Conservation (phyloP, 768 basidiomycete genomes). For the Leccinum barrowsii region DNA sequence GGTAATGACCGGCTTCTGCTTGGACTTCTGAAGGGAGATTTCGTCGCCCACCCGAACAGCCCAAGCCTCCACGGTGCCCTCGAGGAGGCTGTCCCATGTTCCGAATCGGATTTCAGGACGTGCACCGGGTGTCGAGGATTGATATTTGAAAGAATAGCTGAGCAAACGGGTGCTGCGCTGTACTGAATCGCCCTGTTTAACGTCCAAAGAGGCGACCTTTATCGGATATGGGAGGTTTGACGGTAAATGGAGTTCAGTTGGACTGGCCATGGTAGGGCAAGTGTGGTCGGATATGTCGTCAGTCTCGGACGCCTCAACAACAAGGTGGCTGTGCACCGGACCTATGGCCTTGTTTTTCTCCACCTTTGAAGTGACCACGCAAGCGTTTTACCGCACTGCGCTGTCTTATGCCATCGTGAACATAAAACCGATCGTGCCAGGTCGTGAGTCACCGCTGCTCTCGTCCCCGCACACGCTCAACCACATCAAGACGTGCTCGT, state of each 20-base stretch:
- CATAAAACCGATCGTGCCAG: conserved; percentile 90
- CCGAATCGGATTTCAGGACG: conserved; percentile 72
- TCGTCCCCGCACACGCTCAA: not conserved
- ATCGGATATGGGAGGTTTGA: conserved; percentile 82
- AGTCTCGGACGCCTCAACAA: not conserved
- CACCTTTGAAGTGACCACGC: conserved; percentile 73
- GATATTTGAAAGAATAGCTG: conserved; percentile 76
- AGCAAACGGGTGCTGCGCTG: conserved; percentile 75
- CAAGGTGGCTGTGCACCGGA: conserved; percentile 20
- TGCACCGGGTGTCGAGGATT: conserved; percentile 41
- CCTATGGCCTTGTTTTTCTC: conserved; percentile 55
- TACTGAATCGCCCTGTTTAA: conserved; percentile 42
- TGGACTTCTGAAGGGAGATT: conserved; percentile 55
- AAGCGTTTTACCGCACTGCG: conserved; percentile 66
- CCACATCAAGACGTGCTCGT: conserved; percentile 55
- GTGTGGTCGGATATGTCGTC: conserved; percentile 9
- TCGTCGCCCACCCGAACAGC: conserved; percentile 61
- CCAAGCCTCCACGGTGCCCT: conserved; percentile 77
- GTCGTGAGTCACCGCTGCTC: conserved; percentile 62
- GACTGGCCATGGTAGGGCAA: conserved; percentile 42
- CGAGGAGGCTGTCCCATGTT: conserved; percentile 86
- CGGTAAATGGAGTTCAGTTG: conserved; percentile 77
- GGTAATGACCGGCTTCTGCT: conserved; percentile 56
- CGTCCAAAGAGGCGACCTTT: conserved; percentile 69
- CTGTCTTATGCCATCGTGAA: conserved; percentile 88